Conservation (phyloP, 257 asterid genomes). For the Lavandula angustifolia region DNA sequence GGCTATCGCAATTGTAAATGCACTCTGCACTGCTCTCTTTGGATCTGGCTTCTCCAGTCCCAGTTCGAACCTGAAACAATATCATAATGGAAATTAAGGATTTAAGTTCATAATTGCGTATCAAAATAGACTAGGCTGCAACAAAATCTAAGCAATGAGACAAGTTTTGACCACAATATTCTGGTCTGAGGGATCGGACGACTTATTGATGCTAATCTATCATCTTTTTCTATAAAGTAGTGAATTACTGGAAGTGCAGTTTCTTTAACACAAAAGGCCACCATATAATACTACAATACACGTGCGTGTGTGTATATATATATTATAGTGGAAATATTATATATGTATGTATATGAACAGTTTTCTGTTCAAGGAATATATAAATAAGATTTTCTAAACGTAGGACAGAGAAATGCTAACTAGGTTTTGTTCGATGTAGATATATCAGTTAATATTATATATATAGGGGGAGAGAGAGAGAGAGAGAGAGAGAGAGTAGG, state of each 20-base stretch:
- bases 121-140: no score
- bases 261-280: constrained; percentile 10
- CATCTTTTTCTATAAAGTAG: not conserved
- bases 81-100: not conserved
- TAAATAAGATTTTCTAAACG: no score
- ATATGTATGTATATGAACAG: not conserved
- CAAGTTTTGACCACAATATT: constrained; percentile 8
- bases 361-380: no score
- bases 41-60: constrained; percentile 99
- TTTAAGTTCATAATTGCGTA: not conserved
- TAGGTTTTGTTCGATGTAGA: not conserved
- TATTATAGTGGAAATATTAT: not conserved
- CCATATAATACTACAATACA: not conserved
- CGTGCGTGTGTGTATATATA: no score
- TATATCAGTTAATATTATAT: no score
- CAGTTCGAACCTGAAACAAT: constrained; percentile 67
- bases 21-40: constrained; percentile 81
- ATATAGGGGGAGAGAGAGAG: not conserved
- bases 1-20: constrained; percentile 73
- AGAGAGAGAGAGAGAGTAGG: not conserved
- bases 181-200: not conserved
- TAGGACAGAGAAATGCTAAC: not conserved
- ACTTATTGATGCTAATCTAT: constrained; percentile 3
- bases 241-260: not conserved
- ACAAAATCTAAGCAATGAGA: not conserved